Evolutionary conservation across 148 eudicot species (phyloP).

Genomic region (Bassia scoparia): DNA sequence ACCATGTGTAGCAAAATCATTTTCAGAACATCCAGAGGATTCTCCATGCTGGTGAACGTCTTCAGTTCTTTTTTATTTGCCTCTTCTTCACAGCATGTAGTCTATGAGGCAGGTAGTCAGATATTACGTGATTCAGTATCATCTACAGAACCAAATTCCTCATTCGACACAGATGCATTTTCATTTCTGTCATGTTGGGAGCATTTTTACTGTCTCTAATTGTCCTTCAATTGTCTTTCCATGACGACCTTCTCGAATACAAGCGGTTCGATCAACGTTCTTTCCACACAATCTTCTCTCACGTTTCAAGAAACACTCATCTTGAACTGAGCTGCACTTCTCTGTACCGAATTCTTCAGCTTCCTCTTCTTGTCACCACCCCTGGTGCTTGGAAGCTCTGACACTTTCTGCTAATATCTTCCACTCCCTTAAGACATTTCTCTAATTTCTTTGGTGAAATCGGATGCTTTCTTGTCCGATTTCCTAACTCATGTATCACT

Average conservation of each 20-base stretch:
- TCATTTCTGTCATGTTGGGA: background rate
- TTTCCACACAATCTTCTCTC: background rate
- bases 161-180: conserved; percentile 1
- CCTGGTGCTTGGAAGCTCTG: background rate
- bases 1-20: conserved; percentile 4
- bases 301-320: conserved; percentile 3
- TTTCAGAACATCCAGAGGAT: conserved; percentile 13
- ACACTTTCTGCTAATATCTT: background rate
- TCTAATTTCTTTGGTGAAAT: conserved; percentile 9
- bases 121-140: conserved; percentile 13
- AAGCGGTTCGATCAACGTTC: conserved; percentile 10
- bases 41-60: background rate
- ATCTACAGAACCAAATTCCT: conserved; percentile 13
- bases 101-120: background rate
- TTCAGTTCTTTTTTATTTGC: background rate
- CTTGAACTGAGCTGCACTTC: background rate
- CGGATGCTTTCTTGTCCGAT: background rate
- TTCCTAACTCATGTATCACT: conserved; percentile 11
- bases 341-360: background rate
- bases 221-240: conserved; percentile 1
- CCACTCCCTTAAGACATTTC: background rate
- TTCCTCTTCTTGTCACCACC: background rate
- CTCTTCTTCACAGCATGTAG: conserved; percentile 4
- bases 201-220: background rate
- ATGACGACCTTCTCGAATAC: conserved; percentile 16